Base-by-base conservation (phyloP, 371 early-diverging fungal genomes). In the Lichtheimia corymbifera region DNA sequence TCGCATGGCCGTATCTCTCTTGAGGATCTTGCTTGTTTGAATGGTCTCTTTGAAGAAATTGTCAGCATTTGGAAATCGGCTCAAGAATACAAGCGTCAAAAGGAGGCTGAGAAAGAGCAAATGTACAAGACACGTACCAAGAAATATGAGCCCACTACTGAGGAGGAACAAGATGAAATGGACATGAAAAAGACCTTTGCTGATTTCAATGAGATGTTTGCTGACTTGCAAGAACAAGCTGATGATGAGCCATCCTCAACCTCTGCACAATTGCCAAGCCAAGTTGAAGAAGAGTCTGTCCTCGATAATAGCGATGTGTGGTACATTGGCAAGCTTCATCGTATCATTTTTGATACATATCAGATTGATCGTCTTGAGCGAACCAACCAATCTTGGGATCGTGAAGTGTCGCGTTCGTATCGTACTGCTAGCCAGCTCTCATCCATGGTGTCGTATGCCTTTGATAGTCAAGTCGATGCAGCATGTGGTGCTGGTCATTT, bases 111-210 rank as follows among this genome's bases (percentile, higher is more conserved):
- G 68, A 83, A 89, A 53, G 88, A 91, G 49, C 79, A 79, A 12
- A 73, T 94, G 51, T 95, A 87, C 80, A 90, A 88, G 68, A 84
- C 83, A 55, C 88, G 89, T 44, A 82, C 83, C 43, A 83, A 80
- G 61, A 83, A 79, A 44, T 83, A 90, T 49, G 82, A 86, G 22
- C 78, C 88, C 52, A 63, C 76, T 22, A 85, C 86, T 15, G 91
- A 90, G 25, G 93, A 92, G 58, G 90, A 89, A 42, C 73, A 83
- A 1, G 90, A 91, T 25, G 91, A 90, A 60, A 74, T 71, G 47
- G 87, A 92, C 53, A 73, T 91, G 57, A 76, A 74, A 51, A 86
- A 88, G 59, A 76, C 87, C 45, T 95, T 95, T 82, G 93, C 93
- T 2, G 90, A 91, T 61, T 91, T 85, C 64, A 77, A 82, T 22